Conservation (phyloP, 495 filamentous ascomycete species). For the Aspergillus nanangensis region DNA sequence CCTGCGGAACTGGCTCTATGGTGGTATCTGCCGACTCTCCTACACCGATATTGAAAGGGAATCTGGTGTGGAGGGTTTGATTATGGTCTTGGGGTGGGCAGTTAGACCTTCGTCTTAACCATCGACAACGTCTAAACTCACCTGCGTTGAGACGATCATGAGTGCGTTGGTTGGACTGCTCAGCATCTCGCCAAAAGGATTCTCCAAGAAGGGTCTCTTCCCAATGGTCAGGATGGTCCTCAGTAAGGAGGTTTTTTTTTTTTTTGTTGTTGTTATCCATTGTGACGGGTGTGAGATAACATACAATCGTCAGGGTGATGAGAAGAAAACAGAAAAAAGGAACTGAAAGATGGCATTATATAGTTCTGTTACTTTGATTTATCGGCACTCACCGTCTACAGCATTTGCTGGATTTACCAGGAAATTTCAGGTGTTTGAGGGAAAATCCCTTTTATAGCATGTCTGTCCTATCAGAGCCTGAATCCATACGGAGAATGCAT, state of each 20-base stretch:
- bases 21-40: slow-evolving; percentile 9
- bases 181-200: slow-evolving; percentile 28
- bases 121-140: slow-evolving; percentile 5
- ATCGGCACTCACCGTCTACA: no score
- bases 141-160: slow-evolving; percentile 15
- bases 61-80: slow-evolving; percentile 18
- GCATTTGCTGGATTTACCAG: no score
- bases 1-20: neutral
- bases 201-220: slow-evolving; percentile 22
- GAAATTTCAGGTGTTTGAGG: no score
- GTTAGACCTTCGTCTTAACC: no score
- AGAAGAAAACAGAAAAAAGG: neutral
- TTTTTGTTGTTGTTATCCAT: no score
- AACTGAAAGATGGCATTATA: neutral
- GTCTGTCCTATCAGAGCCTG: no score
- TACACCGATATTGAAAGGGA: slow-evolving; percentile 26
- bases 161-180: slow-evolving; percentile 12
- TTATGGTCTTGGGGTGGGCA: neutral
- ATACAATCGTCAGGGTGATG: no score
- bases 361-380: no score
- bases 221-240: slow-evolving; percentile 27
- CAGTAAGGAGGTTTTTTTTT: slow-evolving; percentile 14
- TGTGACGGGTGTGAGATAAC: no score
- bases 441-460: no score
- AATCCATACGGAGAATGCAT: no score